Evolutionary conservation across 106 monocot genomes (phyloP).

Genomic region (Dioscorea dumetorum): DNA sequence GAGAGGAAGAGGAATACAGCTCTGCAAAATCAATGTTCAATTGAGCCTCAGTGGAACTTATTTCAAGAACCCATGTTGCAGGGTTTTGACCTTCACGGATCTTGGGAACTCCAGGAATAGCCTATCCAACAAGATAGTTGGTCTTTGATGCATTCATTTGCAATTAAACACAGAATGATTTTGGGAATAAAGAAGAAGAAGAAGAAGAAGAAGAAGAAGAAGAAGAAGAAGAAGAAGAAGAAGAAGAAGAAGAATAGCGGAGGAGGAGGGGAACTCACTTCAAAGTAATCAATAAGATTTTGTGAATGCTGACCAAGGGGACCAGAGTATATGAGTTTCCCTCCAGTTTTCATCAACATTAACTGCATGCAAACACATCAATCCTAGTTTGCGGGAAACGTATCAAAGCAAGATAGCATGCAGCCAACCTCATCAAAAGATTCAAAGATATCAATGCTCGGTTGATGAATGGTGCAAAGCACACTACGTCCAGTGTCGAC

Average conservation of each 20-base stretch:
- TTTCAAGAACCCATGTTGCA: conserved; percentile 16
- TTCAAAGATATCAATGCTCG: conserved; percentile 98
- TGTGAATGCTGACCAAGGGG: conserved; percentile 59
- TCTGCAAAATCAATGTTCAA: conserved; percentile 9
- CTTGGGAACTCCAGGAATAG: conserved; percentile 14
- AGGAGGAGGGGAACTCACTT: conserved; percentile 54
- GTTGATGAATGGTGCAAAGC: conserved; percentile 95
- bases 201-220: too few relatives aligned
- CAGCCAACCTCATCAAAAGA: conserved; percentile 83
- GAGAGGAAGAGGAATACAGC: background rate
- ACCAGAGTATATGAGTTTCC: conserved; percentile 82
- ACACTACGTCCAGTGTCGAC: conserved; percentile 89
- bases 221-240: too few relatives aligned
- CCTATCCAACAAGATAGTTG: background rate
- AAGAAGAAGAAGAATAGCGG: too few relatives aligned
- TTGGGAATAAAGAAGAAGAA: too few relatives aligned
- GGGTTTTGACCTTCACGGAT: conserved; percentile 8
- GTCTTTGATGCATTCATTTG: too few relatives aligned
- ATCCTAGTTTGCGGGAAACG: background rate
- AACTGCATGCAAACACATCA: conserved; percentile 33
- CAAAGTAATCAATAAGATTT: conserved; percentile 76
- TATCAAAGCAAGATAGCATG: background rate
- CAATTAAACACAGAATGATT: too few relatives aligned
- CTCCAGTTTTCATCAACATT: conserved; percentile 78
- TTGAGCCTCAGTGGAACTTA: background rate